Evolutionary conservation across 225 moss, liverwort and hornwort genomes (phyloP).

Genomic region (Straminergon stramineum): DNA sequence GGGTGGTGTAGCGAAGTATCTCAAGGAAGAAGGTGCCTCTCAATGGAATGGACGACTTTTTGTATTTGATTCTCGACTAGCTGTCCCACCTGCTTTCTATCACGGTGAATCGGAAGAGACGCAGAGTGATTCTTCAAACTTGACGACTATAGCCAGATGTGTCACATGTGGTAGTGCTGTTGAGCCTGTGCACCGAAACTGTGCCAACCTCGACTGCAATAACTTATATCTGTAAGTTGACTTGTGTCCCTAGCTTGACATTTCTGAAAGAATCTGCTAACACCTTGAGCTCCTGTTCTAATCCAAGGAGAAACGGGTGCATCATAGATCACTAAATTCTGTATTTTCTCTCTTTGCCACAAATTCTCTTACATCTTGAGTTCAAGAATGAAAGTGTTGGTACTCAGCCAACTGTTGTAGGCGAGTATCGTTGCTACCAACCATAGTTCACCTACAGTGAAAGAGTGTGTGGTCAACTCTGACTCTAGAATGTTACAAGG

Average conservation of each 20-base stretch:
- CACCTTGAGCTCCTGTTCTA: not conserved
- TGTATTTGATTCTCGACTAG: constrained; percentile 86
- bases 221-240: constrained; percentile 69
- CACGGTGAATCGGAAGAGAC: constrained; percentile 11
- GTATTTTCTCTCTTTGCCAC: not conserved
- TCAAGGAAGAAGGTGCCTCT: constrained; percentile 76
- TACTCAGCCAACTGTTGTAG: not conserved
- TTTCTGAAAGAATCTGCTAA: not conserved
- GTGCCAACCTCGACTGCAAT: constrained; percentile 98
- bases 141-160: constrained; percentile 42
- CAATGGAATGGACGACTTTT: constrained; percentile 91
- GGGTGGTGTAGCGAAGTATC: constrained; percentile 87
- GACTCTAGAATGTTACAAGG: not conserved
- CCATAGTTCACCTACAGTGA: not conserved
- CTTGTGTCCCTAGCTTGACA: not conserved
- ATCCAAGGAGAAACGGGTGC: not conserved
- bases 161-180: constrained; percentile 60
- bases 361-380: not conserved
- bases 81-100: constrained; percentile 55
- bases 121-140: not conserved
- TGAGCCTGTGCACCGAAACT: constrained; percentile 87
- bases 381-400: not conserved
- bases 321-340: not conserved
- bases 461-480: not conserved
- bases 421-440: not conserved